phyloP scores from a whole-genome alignment of 805 yeast genomes.

The Saturnispora silvae region DNA sequence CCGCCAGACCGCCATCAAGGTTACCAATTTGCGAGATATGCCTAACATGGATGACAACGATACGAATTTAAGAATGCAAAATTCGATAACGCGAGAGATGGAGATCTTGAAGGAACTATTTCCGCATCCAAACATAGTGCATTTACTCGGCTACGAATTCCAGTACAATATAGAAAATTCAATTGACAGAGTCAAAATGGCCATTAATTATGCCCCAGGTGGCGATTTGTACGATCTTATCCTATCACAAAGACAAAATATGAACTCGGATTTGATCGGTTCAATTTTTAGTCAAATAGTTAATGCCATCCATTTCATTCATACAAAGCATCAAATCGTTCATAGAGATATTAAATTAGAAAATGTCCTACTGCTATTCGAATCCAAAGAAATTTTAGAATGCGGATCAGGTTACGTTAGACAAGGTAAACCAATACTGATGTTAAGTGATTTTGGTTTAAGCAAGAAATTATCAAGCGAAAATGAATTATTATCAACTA shows the following conservation, averaged over 20 bases:
- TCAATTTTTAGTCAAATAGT: constrained; percentile 63
- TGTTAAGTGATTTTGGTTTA: constrained; percentile 82
- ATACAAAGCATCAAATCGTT: constrained; percentile 47
- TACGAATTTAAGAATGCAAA: constrained; percentile 43
- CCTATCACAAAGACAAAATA: constrained; percentile 28
- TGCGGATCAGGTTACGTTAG: constrained; percentile 2
- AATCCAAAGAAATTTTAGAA: constrained; percentile 26
- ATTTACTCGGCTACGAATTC: constrained; percentile 40
- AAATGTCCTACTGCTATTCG: constrained; percentile 45
- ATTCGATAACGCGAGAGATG: constrained; percentile 62
- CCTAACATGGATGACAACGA: constrained; percentile 25
- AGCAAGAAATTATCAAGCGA: constrained; percentile 56
- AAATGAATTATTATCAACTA: constrained; percentile 59
- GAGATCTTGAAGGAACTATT: constrained; percentile 45
- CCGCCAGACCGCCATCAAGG: constrained; percentile 59
- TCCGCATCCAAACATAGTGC: constrained; percentile 64
- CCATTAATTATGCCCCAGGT: constrained; percentile 69
- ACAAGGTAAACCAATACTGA: constrained; percentile 29
- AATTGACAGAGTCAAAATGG: constrained; percentile 30
- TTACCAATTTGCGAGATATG: constrained; percentile 24
- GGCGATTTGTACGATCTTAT: constrained; percentile 75
- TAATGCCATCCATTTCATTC: constrained; percentile 63
- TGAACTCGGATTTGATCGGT: constrained; percentile 42
- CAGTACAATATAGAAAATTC: not conserved
- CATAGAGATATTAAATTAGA: constrained; percentile 92